Base-by-base conservation (phyloP, 2,329 filamentous ascomycete species). In the Ascosphaera acerosa region DNA sequence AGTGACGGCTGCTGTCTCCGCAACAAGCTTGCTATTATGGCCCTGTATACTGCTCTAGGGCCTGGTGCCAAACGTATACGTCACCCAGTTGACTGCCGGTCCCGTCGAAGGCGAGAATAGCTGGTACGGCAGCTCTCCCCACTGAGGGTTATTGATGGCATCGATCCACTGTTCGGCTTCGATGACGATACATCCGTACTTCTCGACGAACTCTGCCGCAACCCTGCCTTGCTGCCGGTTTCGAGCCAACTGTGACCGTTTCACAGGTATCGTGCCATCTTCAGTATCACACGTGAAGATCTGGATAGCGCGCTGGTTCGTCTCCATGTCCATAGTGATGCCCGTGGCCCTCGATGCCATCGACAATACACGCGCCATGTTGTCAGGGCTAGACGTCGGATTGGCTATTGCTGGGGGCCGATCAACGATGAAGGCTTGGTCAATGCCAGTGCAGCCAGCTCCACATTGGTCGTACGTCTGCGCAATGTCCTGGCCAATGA, bases 91-190 rank as follows among this genome's bases (percentile, higher is more conserved):
- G 12, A 57, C 38, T 4, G 46, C 46, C 6, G 55, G 53, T 1
- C 41, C 47, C 26, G 52, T 48, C 16, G 46, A 42, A 10, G 53
- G 50, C 5, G 50, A 47, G 36, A 48, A 57, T 36, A 58, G 44
- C 42, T 56, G 51, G 37, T 48, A 48, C 2, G 43, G 33, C 18
- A 44, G 52, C 33, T 82, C 66, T 35, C 69, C 69, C 84, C 84
- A 92, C 51, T 80, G 66, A 0, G 82, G 82, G 42, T 89, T 66
- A 54, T 91, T 92, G 54, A 94, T 87, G 16, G 64, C 81, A 47
- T 90, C 82, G 45, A 92, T 90, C 66, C 70, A 92, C 49, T 87
- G 81, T 59, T 92, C 68, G 9, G 87, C 77, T 56, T 92, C 84
- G 51, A 92, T 64, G 30, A 91, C 84, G 16, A 91, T 46, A 51